Evolutionary conservation across 164 flowering plant species (phyloP).

Genomic region (Magnolia officinalis): DNA sequence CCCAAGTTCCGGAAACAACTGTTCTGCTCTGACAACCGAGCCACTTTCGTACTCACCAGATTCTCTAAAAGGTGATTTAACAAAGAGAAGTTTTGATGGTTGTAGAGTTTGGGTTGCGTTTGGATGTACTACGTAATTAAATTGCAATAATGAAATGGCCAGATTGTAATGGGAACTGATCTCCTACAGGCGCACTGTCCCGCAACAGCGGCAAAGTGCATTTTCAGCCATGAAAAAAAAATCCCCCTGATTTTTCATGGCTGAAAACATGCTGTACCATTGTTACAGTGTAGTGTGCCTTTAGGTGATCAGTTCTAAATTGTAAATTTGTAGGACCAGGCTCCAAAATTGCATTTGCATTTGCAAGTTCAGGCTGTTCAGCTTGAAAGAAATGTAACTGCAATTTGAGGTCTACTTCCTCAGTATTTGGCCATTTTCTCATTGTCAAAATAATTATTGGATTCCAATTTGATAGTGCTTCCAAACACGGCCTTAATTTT

Average conservation of each 20-base stretch:
- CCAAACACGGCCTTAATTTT: neutral
- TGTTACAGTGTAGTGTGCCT: too few relatives aligned
- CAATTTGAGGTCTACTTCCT: neutral
- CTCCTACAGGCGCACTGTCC: too few relatives aligned
- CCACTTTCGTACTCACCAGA: slow-evolving; percentile 74
- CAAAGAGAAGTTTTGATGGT: neutral
- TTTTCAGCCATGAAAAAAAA: too few relatives aligned
- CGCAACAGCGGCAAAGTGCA: too few relatives aligned
- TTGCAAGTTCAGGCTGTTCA: neutral
- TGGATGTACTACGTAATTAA: neutral
- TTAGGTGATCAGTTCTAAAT: too few relatives aligned
- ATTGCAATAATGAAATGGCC: neutral
- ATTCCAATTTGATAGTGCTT: neutral
- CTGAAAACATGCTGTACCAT: too few relatives aligned
- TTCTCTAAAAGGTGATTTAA: slow-evolving; percentile 42
- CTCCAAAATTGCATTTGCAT: too few relatives aligned
- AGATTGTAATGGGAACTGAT: too few relatives aligned
- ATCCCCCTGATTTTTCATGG: too few relatives aligned
- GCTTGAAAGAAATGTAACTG: neutral
- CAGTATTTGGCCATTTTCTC: neutral
- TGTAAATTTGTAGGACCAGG: too few relatives aligned
- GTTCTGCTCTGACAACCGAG: slow-evolving; percentile 70
- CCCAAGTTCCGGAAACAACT: slow-evolving; percentile 46
- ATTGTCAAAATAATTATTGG: neutral
- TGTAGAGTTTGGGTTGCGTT: neutral